These are phyloP conservation scores for Brasenia schreberi DNA, from an alignment of 164 flowering plant genomes.

Conservation along the genomic window DNA sequence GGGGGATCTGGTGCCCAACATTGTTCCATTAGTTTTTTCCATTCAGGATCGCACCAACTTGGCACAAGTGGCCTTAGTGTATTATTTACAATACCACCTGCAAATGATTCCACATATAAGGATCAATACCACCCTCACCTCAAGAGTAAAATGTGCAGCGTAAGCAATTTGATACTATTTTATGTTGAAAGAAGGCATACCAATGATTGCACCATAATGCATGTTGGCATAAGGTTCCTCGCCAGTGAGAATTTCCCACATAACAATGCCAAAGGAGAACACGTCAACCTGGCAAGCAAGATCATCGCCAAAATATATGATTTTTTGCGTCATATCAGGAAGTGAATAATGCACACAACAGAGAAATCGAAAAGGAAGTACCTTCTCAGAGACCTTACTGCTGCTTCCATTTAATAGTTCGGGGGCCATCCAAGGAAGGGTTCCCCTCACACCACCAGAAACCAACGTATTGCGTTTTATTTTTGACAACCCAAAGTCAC, in stretches of 20 bases:
- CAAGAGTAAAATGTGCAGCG: too few species aligned
- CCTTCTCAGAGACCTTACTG: slow-evolving; percentile 97
- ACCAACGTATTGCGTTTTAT: slow-evolving; percentile 95
- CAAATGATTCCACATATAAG: slow-evolving; percentile 1
- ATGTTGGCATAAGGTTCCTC: slow-evolving; percentile 97
- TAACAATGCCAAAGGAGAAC: slow-evolving; percentile 93
- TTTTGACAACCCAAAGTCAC: slow-evolving; percentile 96
- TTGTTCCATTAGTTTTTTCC: slow-evolving; percentile 69
- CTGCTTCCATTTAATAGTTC: slow-evolving; percentile 94
- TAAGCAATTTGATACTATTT: neutral
- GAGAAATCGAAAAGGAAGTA: slow-evolving; percentile 7
- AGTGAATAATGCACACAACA: neutral
- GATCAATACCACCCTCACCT: neutral
- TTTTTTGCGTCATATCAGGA: neutral
- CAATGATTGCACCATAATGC: slow-evolving; percentile 96
- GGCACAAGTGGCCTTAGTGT: slow-evolving; percentile 68
- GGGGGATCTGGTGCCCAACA: slow-evolving; percentile 79
- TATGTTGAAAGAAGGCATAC: slow-evolving; percentile 14
- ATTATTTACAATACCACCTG: slow-evolving; percentile 76
- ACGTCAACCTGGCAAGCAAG: slow-evolving; percentile 67
- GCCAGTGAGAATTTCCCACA: slow-evolving; percentile 97
- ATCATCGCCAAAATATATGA: neutral
- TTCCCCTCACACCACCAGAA: slow-evolving; percentile 97
- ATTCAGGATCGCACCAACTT: slow-evolving; percentile 51
- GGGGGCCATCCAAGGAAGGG: slow-evolving; percentile 98